These are phyloP conservation scores for Claviceps digitariae DNA, from an alignment of 2,329 filamentous ascomycete genomes.

Conservation along the genomic window DNA sequence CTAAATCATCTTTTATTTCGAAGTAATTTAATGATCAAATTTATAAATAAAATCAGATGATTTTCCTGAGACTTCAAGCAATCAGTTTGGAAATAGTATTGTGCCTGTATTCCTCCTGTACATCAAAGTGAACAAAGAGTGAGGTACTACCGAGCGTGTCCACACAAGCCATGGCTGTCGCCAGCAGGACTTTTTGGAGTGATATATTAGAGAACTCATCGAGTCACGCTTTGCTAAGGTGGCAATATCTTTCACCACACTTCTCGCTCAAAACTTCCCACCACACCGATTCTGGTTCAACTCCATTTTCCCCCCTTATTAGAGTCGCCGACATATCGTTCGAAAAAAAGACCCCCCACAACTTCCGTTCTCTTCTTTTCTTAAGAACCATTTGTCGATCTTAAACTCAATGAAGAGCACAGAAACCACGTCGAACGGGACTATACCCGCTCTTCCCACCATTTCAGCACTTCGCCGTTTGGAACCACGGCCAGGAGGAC, in stretches of 20 bases:
- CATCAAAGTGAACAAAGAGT: neutral
- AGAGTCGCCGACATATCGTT: neutral
- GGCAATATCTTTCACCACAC: neutral
- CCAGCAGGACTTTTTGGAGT: neutral
- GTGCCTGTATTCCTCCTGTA: neutral
- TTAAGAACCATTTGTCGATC: neutral
- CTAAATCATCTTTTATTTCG: too few relatives aligned
- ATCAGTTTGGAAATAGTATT: neutral
- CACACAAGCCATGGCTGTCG: neutral
- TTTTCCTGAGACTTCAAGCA: neutral
- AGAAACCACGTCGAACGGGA: neutral
- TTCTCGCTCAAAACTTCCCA: neutral
- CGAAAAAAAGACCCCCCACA: too few relatives aligned
- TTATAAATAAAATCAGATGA: neutral
- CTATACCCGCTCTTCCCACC: constrained; percentile 3
- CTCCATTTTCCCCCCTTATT: neutral
- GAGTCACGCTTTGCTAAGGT: neutral
- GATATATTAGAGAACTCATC: neutral
- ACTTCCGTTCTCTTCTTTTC: neutral
- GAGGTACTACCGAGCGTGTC: neutral
- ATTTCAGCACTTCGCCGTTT: constrained; percentile 7
- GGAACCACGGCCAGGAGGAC: constrained; percentile 8
- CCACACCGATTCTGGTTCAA: neutral
- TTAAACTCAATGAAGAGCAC: neutral
- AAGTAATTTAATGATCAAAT: neutral